Conservation (phyloP, 371 early-diverging fungal genomes). For the Conidiobolus incongruus region DNA sequence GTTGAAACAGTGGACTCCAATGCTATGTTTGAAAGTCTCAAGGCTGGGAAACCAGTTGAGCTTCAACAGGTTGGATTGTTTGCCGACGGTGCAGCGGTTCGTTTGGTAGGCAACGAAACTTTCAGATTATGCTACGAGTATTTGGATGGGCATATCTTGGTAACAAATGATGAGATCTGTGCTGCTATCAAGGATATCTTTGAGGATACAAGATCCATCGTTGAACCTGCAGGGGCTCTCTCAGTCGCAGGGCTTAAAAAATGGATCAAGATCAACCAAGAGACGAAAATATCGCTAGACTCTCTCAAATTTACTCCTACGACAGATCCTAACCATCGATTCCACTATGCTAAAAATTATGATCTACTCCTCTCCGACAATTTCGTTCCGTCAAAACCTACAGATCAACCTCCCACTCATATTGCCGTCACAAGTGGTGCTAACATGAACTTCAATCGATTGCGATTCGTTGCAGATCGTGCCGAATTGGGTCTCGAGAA, state of each 20-base stretch:
- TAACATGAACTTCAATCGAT: slow-evolving; percentile 93
- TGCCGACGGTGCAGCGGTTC: slow-evolving; percentile 92
- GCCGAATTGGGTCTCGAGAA: slow-evolving; percentile 72
- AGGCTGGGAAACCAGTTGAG: slow-evolving; percentile 25
- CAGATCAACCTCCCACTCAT: slow-evolving; percentile 22
- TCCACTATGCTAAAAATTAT: not conserved
- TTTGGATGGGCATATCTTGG: slow-evolving; percentile 67
- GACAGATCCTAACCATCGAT: not conserved
- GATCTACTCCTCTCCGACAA: not conserved
- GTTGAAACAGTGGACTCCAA: slow-evolving; percentile 80
- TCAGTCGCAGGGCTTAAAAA: slow-evolving; percentile 74
- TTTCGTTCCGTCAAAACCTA: slow-evolving; percentile 7
- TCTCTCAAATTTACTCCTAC: too few relatives aligned
- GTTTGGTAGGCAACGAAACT: slow-evolving; percentile 69
- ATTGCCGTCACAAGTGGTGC: slow-evolving; percentile 77
- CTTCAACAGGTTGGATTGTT: slow-evolving; percentile 78
- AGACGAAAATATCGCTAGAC: too few relatives aligned
- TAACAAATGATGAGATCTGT: slow-evolving; percentile 89
- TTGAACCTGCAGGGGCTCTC: slow-evolving; percentile 90
- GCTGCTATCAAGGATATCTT: slow-evolving; percentile 96
- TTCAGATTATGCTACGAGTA: slow-evolving; percentile 42
- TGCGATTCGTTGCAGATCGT: slow-evolving; percentile 88
- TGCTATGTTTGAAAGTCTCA: slow-evolving; percentile 66
- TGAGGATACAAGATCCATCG: slow-evolving; percentile 82
- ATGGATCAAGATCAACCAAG: slow-evolving; percentile 13